Evolutionary conservation across 2,329 filamentous ascomycete genomes (phyloP).

Genomic region (Orbilia oligospora): DNA sequence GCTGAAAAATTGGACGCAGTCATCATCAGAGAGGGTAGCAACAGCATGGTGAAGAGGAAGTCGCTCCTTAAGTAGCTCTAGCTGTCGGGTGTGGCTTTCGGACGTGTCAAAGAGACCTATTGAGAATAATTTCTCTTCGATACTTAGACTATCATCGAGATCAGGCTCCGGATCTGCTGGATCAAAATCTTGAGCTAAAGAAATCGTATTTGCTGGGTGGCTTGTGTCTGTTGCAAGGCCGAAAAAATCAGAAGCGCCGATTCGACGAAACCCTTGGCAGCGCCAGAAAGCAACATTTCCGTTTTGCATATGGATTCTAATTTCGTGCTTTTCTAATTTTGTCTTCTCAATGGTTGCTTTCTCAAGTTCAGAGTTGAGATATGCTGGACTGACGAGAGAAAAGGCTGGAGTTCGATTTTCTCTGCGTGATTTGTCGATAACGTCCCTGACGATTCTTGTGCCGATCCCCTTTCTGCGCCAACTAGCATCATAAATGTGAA

Average conservation of each 20-base stretch:
- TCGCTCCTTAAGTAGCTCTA: conserved; percentile 46
- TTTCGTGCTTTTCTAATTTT: conserved; percentile 13
- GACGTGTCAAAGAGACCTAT: no score
- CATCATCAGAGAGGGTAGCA: conserved; percentile 48
- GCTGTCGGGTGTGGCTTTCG: no score
- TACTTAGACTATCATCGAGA: conserved; percentile 26
- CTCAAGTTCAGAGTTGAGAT: not conserved
- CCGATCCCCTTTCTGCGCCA: conserved; percentile 66
- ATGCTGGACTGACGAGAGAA: not conserved
- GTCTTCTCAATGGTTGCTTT: not conserved
- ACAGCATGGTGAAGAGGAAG: conserved; percentile 60
- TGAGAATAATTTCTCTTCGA: no score
- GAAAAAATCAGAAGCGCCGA: conserved; percentile 66
- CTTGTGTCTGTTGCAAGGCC: conserved; percentile 63
- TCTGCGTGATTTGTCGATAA: conserved; percentile 64
- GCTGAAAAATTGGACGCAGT: conserved; percentile 53
- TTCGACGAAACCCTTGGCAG: conserved; percentile 65
- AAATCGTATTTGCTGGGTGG: conserved; percentile 63
- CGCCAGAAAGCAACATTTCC: conserved; percentile 64
- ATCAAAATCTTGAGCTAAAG: conserved; percentile 62
- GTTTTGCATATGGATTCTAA: conserved; percentile 49
- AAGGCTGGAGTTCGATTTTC: conserved; percentile 22
- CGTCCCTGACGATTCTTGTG: conserved; percentile 64
- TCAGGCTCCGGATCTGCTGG: conserved; percentile 27
- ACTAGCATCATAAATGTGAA: conserved; percentile 56